Conservation (phyloP, 805 yeast species). For the Saccharomycopsis capsularis region DNA sequence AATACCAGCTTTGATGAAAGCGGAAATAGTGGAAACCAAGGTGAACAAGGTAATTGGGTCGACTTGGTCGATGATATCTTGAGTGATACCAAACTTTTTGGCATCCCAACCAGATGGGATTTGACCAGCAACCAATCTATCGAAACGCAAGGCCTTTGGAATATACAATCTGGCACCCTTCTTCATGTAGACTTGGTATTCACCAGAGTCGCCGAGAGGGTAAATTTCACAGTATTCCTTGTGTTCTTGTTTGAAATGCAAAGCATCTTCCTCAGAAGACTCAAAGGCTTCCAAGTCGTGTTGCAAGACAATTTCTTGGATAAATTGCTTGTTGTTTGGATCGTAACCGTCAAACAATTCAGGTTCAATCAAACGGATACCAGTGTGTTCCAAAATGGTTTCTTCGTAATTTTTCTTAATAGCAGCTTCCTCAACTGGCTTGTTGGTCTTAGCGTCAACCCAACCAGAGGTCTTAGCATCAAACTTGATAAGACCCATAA, state of each 20-base stretch:
- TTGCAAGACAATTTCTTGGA: slow-evolving; percentile 94
- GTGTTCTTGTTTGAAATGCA: slow-evolving; percentile 88
- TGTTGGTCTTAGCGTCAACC: slow-evolving; percentile 91
- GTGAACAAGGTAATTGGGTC: slow-evolving; percentile 93
- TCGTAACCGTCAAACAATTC: slow-evolving; percentile 91
- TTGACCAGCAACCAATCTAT: slow-evolving; percentile 42
- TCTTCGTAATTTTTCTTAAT: slow-evolving; percentile 88
- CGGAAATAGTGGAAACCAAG: slow-evolving; percentile 91
- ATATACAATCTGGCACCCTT: slow-evolving; percentile 88
- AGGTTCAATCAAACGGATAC: slow-evolving; percentile 95
- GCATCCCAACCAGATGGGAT: slow-evolving; percentile 99
- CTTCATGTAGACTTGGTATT: slow-evolving; percentile 80
- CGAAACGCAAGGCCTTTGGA: slow-evolving; percentile 54
- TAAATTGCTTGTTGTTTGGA: slow-evolving; percentile 85
- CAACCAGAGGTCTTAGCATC: slow-evolving; percentile 76
- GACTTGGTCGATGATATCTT: slow-evolving; percentile 88
- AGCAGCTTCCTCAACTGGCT: slow-evolving; percentile 92
- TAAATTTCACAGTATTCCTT: slow-evolving; percentile 91
- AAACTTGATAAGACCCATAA: slow-evolving; percentile 95
- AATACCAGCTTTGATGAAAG: slow-evolving; percentile 87
- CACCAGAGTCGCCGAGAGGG: slow-evolving; percentile 83
- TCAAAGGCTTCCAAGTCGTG: slow-evolving; percentile 96
- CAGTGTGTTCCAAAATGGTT: slow-evolving; percentile 83
- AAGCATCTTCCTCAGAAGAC: slow-evolving; percentile 90
- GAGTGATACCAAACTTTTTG: slow-evolving; percentile 86